Conservation (phyloP, 1,284 basidiomycete genomes). For the Coniferiporia sulphurascens region DNA sequence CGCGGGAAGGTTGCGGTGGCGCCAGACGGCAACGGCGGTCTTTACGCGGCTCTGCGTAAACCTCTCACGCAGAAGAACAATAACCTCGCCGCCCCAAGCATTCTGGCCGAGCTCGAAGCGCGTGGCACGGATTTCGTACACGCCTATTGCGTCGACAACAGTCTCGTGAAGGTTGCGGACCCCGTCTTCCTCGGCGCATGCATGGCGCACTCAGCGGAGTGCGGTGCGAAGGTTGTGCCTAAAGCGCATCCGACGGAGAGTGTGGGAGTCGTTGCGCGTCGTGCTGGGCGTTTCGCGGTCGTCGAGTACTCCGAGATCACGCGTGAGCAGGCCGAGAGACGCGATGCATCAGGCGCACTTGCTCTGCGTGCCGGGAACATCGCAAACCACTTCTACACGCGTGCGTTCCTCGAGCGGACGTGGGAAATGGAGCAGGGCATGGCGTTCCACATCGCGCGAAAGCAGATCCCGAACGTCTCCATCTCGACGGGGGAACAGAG, state of each 20-base stretch:
- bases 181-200: constrained; percentile 95
- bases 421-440: constrained; percentile 85
- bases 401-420: constrained; percentile 76
- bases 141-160: constrained; percentile 98
- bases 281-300: constrained; percentile 81
- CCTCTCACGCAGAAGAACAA: constrained; percentile 62
- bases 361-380: constrained; percentile 96
- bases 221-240: constrained; percentile 95
- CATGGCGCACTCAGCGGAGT: constrained; percentile 80
- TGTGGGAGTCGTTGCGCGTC: constrained; percentile 90
- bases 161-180: constrained; percentile 95
- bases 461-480: constrained; percentile 91
- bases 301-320: constrained; percentile 99
- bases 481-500: constrained; percentile 67
- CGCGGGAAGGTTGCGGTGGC: constrained; percentile 82
- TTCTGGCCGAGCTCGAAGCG: constrained; percentile 77
- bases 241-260: constrained; percentile 86
- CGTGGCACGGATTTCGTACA: constrained; percentile 89
- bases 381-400: constrained; percentile 98
- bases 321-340: constrained; percentile 75
- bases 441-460: constrained; percentile 96
- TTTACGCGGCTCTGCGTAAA: constrained; percentile 88
- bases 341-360: constrained; percentile 70
- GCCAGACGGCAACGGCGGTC: constrained; percentile 96
- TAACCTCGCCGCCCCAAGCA: constrained; percentile 46